phyloP scores from a whole-genome alignment of 2,329 filamentous ascomycete genomes.

The Venturia asperata region DNA sequence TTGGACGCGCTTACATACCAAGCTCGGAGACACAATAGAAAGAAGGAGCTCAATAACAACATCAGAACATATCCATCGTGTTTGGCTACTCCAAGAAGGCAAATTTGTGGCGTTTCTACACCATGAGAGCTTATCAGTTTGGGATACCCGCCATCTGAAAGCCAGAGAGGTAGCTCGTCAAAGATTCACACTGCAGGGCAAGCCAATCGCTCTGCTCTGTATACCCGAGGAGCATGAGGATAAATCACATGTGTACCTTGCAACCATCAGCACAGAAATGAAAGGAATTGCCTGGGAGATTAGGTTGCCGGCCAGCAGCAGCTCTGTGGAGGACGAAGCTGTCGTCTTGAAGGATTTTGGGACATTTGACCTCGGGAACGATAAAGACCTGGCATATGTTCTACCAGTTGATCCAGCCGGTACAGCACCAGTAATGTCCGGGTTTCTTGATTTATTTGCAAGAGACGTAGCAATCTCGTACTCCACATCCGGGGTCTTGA shows the following conservation, averaged over 20 bases:
- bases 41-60: constrained; percentile 63
- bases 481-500: constrained; percentile 63
- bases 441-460: constrained; percentile 79
- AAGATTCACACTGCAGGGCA: constrained; percentile 56
- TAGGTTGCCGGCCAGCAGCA: constrained; percentile 43
- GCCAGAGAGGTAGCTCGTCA: constrained; percentile 54
- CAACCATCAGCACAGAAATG: constrained; percentile 73
- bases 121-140: constrained; percentile 62
- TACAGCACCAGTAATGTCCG: constrained; percentile 60
- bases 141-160: constrained; percentile 62
- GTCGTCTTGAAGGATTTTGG: constrained; percentile 57
- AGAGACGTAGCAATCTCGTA: constrained; percentile 83
- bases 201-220: constrained; percentile 71
- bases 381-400: constrained; percentile 51
- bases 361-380: constrained; percentile 57
- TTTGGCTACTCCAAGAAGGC: constrained; percentile 69
- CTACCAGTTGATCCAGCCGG: constrained; percentile 84
- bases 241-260: constrained; percentile 54
- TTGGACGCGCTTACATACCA: constrained; percentile 61
- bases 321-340: constrained; percentile 26
- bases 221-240: constrained; percentile 58
- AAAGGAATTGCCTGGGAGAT: constrained; percentile 78
- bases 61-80: constrained; percentile 67
- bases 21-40: constrained; percentile 49
- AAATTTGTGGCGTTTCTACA: constrained; percentile 76